A percentile compares a stretch with the other conserved stretches of the same genome.
These are phyloP conservation scores for Dipteronia dyeriana DNA, from an alignment of 345 rosid genomes.

Conservation along the genomic window DNA sequence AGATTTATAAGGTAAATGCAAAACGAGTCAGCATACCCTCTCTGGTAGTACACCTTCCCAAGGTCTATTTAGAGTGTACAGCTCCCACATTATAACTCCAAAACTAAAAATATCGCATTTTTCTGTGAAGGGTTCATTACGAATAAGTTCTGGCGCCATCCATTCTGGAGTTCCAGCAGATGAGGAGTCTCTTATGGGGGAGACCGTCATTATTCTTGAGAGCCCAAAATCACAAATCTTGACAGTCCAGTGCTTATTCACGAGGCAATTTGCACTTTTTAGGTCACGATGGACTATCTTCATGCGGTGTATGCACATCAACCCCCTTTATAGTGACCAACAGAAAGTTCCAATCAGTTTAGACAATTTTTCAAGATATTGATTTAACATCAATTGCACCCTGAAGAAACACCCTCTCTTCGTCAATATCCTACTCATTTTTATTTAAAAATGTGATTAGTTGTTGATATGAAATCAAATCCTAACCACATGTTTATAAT, in stretches of 20 bases:
- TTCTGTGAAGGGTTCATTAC: slow-evolving; percentile 87
- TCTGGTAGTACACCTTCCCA: slow-evolving; percentile 98
- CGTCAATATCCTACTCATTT: not conserved
- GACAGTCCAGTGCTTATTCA: slow-evolving; percentile 85
- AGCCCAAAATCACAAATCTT: slow-evolving; percentile 99
- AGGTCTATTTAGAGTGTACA: slow-evolving; percentile 83
- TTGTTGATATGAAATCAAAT: not conserved
- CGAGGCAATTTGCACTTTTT: slow-evolving; percentile 86
- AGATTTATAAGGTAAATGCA: not conserved
- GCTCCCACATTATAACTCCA: slow-evolving; percentile 99
- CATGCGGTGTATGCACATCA: slow-evolving; percentile 99
- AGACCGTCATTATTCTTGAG: slow-evolving; percentile 75
- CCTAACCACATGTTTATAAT: not conserved
- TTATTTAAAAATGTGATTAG: not conserved
- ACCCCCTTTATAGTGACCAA: slow-evolving; percentile 55
- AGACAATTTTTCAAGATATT: not conserved
- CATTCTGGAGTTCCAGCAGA: slow-evolving; percentile 99
- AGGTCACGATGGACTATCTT: slow-evolving; percentile 93
- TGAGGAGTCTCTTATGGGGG: slow-evolving; percentile 70
- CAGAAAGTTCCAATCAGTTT: slow-evolving; percentile 12
- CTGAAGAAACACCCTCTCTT: not conserved
- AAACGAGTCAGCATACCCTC: slow-evolving; percentile 46
- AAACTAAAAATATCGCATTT: slow-evolving; percentile 98
- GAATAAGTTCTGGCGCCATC: slow-evolving; percentile 99
- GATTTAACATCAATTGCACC: not conserved